Percentiles rank a stretch among this genome's conserved stretches.
These are phyloP conservation scores for Talaromyces sp. DNA, from an alignment of 2,329 filamentous ascomycete genomes.

Conservation along the genomic window DNA sequence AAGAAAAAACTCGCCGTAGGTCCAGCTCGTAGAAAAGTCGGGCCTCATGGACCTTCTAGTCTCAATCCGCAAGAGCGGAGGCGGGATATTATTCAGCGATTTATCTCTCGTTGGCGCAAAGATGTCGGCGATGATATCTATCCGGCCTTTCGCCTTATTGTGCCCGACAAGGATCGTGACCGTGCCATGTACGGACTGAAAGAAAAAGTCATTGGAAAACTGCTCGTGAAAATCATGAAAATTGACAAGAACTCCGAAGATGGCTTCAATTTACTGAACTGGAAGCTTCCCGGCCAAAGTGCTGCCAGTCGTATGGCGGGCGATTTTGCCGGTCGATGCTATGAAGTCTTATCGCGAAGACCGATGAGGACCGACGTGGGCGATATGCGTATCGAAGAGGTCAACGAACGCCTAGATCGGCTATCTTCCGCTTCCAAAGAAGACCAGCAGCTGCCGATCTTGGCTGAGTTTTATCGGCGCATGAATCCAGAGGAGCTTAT, in stretches of 20 bases:
- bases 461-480: conserved; percentile 76
- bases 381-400: conserved; percentile 79
- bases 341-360: conserved; percentile 78
- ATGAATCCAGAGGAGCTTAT: conserved; percentile 94
- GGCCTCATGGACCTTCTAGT: conserved; percentile 54
- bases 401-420: conserved; percentile 79
- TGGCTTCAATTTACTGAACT: conserved; percentile 78
- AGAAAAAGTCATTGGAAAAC: conserved; percentile 82
- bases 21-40: conserved; percentile 54
- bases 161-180: conserved; percentile 90
- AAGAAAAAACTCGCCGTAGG: conserved; percentile 64
- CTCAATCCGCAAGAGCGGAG: conserved; percentile 73
- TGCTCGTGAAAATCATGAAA: conserved; percentile 88
- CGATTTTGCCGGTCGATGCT: conserved; percentile 88
- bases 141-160: conserved; percentile 83
- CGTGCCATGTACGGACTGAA: conserved; percentile 91
- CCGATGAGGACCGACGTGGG: conserved; percentile 71
- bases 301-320: conserved; percentile 67
- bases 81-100: conserved; percentile 76
- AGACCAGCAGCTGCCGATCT: conserved; percentile 75
- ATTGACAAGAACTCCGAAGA: conserved; percentile 90
- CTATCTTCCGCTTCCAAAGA: conserved; percentile 74
- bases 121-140: conserved; percentile 92
- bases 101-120: conserved; percentile 80
- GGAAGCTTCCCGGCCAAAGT: conserved; percentile 79